Conservation (phyloP, 1,284 basidiomycete genomes). For the Ganoderma leucocontextum region DNA sequence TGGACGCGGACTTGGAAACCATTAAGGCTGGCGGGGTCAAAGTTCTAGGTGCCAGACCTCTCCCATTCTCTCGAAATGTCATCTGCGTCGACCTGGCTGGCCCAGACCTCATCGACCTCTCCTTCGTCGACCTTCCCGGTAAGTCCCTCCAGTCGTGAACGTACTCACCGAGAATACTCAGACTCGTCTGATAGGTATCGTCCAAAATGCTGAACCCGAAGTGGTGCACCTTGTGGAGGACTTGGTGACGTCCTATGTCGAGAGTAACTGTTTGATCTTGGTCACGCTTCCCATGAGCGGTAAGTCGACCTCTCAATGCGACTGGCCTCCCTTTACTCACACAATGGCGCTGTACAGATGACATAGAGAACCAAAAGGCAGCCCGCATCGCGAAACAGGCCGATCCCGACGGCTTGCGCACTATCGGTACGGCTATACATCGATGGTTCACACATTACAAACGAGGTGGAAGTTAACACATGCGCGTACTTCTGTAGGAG, state of each 20-base stretch:
- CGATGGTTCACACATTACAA: neutral
- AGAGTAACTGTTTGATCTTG: slow-evolving; percentile 55
- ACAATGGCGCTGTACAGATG: slow-evolving; percentile 50
- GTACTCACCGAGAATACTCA: neutral
- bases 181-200: slow-evolving; percentile 40
- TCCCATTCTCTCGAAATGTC: slow-evolving; percentile 53
- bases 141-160: neutral
- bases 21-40: slow-evolving; percentile 23
- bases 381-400: slow-evolving; percentile 58
- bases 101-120: slow-evolving; percentile 52
- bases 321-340: too few species aligned
- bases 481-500: slow-evolving; percentile 50
- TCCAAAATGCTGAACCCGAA: slow-evolving; percentile 57
- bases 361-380: slow-evolving; percentile 71
- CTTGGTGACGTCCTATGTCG: slow-evolving; percentile 56
- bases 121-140: slow-evolving; percentile 58
- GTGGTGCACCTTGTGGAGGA: slow-evolving; percentile 54
- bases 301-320: slow-evolving; percentile 42
- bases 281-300: slow-evolving; percentile 71
- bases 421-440: slow-evolving; percentile 55
- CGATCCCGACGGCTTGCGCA: slow-evolving; percentile 61
- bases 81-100: slow-evolving; percentile 56
- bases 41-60: slow-evolving; percentile 19
- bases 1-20: slow-evolving; percentile 35
- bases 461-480: neutral